Evolutionary conservation across 2,329 filamentous ascomycete genomes (phyloP), one percentile per base, ranked within the genome.

Genomic region (Penicillium polonicum): DNA sequence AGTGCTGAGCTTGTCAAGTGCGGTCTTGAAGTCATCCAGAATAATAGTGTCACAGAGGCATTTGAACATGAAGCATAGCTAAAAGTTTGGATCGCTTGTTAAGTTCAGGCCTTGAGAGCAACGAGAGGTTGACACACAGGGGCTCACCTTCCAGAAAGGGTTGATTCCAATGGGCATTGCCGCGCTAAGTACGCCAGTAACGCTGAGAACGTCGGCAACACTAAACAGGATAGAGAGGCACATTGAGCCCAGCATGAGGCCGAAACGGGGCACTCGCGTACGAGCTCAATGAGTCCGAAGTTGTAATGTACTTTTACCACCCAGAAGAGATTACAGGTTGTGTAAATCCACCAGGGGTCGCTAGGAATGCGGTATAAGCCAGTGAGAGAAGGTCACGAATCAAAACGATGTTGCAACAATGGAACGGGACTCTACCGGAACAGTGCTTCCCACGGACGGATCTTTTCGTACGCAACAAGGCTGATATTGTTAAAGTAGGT

Each of bases 11-110:
- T 27, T 27, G 57, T 82, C 79, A 5, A 82, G 69, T 0, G 78
- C 79, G 3, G 85, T 86, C 66, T 88, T 88, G 79, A 88, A 88
- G 65, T 88, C 86, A 65, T 88, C 86, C 12, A 88, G 80, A 50
- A 88, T 81, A 50, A 88, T 83, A 0, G 82, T 85, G 66, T 88
- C 86, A 21, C 85, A 87, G 46, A 88, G 78, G 60, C 86, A 88
- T 71, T 88, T 88, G 78, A 87, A 87, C 21, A 87, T 81, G 45
- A 86, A 84, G 0, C 82, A 80, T 12, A 86, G 68, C 73, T 75
- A 27, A 27, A 27, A 27, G 8, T 27, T 27, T 8, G 25, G 25
- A 33, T 13, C 31, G 3, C 31, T 33, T 33, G 31, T 33, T 33
- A 33, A 13, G 3, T 13, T 13, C 31, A 2, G 3, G 13, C 13